Evolutionary conservation across 2,329 filamentous ascomycete genomes (phyloP), one percentile per base, ranked within the genome.

Genomic region (Dactylonectria estremocensis): DNA sequence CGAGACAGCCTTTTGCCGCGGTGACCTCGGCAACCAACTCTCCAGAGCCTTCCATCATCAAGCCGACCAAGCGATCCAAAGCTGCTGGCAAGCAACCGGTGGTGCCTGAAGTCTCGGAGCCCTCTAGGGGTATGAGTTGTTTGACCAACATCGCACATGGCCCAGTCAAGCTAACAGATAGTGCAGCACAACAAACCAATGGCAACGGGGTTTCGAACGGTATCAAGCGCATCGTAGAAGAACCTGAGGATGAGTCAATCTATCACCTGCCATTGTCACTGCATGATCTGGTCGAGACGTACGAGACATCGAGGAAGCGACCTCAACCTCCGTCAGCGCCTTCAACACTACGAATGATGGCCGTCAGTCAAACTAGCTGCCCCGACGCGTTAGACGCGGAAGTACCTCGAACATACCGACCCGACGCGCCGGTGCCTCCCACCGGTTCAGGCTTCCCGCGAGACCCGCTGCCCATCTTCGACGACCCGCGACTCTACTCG

Each of bases 221-320:
- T 13, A 79, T 85, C 76, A 88, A 86, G 77, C 73, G 81, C 7
- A 78, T 79, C 56, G 78, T 81, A 31, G 82, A 86, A 68, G 77
- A 76, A 35, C 60, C 82, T 53, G 85, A 88, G 73, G 91, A 94
- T 67, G 93, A 98, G 81, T 96, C 93, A 13, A 92, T 98, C 74
- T 99, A 95, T 80, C 95, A 98, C 80, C 88, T 99, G 43, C 96
- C 96, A 4, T 90, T 95, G 7, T 94, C 93, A 33, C 84, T 99
- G 61, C 93, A 95, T 77, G 96, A 99, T 79, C 86, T 99, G 37
- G 89, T 98, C 18, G 94, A 97, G 66, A 95, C 95, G 0, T 98
- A 95, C 77, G 95, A 98, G 80, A 88, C 90, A 14, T 93, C 93
- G 2, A 95, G 93, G 82, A 91, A 90, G 76, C 90, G 92, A 35